A percentile compares a stretch with the other conserved stretches of the same genome.
phyloP scores from a whole-genome alignment of 1,139 yeast species.

The Pichia sp. region DNA sequence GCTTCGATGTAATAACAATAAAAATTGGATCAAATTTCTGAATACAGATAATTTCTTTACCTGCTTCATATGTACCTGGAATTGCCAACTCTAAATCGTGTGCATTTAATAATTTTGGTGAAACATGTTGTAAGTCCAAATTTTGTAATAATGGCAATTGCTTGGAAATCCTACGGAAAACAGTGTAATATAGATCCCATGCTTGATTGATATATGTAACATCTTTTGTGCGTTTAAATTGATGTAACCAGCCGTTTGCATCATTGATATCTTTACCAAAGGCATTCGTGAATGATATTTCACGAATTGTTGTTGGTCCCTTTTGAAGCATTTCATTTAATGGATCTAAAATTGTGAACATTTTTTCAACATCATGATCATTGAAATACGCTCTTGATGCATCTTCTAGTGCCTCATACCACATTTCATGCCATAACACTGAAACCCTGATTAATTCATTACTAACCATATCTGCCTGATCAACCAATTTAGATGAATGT shows the following conservation, averaged over 20 bases:
- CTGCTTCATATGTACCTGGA: conserved; percentile 90
- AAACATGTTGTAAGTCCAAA: conserved; percentile 85
- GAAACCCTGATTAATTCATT: conserved; percentile 91
- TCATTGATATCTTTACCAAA: conserved; percentile 91
- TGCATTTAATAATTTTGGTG: conserved; percentile 81
- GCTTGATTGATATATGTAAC: conserved; percentile 89
- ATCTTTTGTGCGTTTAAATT: conserved; percentile 79
- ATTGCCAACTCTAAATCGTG: conserved; percentile 79
- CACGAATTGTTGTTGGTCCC: conserved; percentile 92
- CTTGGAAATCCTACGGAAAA: conserved; percentile 83
- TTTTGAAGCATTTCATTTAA: conserved; percentile 73
- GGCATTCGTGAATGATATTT: conserved; percentile 86
- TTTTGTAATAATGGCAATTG: conserved; percentile 85
- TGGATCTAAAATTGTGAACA: conserved; percentile 89
- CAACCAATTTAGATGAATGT: conserved; percentile 79
- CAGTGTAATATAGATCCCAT: conserved; percentile 94
- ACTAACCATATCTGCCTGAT: conserved; percentile 92
- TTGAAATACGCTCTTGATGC: conserved; percentile 93
- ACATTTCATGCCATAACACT: conserved; percentile 94
- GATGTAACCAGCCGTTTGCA: conserved; percentile 90
- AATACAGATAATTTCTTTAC: conserved; percentile 71
- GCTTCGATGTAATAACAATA: conserved; percentile 91
- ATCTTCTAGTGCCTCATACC: conserved; percentile 98
- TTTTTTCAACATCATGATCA: conserved; percentile 89
- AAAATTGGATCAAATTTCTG: conserved; percentile 73